These are phyloP conservation scores for Aspergillus novofumigatus DNA, from an alignment of 2,329 filamentous ascomycete genomes.

Conservation along the genomic window DNA sequence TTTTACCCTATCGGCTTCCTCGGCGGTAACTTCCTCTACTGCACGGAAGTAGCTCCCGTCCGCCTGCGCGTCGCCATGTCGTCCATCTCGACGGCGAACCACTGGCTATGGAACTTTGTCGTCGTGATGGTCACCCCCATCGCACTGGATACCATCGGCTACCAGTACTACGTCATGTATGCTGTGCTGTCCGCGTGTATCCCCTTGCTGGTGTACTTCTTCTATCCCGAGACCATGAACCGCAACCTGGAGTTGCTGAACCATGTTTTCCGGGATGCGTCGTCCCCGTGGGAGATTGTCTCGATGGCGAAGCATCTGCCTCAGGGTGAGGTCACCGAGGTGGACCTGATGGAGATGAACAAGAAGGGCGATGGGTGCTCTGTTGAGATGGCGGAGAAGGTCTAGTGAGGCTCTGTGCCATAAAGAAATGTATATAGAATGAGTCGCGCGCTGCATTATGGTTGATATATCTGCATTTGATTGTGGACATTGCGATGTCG, in stretches of 20 bases:
- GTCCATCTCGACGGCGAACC: conserved; percentile 59
- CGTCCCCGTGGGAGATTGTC: conserved; percentile 19
- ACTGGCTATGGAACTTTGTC: conserved; percentile 58
- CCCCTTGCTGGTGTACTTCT: conserved; percentile 50
- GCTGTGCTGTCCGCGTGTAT: conserved; percentile 42
- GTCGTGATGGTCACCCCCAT: conserved; percentile 62
- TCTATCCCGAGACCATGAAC: conserved; percentile 56
- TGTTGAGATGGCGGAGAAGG: background rate
- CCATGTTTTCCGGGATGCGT: conserved; percentile 48
- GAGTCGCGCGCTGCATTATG: background rate
- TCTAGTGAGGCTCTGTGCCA: background rate
- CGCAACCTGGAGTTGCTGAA: conserved; percentile 65
- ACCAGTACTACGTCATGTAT: conserved; percentile 52
- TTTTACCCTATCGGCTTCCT: conserved; percentile 62
- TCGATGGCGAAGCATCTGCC: conserved; percentile 19
- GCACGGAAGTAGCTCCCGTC: conserved; percentile 48
- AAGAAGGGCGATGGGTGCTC: background rate
- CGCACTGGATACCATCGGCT: conserved; percentile 52
- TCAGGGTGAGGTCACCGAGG: conserved; percentile 17
- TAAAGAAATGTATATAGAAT: too few relatives aligned
- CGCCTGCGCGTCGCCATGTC: conserved; percentile 51
- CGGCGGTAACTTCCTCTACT: conserved; percentile 51
- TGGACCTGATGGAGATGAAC: conserved; percentile 3
- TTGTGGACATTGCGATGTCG: background rate
- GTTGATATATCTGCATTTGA: background rate